Evolutionary conservation across 1,284 basidiomycete species (phyloP).

Genomic region (Malassezia yamatoensis): DNA sequence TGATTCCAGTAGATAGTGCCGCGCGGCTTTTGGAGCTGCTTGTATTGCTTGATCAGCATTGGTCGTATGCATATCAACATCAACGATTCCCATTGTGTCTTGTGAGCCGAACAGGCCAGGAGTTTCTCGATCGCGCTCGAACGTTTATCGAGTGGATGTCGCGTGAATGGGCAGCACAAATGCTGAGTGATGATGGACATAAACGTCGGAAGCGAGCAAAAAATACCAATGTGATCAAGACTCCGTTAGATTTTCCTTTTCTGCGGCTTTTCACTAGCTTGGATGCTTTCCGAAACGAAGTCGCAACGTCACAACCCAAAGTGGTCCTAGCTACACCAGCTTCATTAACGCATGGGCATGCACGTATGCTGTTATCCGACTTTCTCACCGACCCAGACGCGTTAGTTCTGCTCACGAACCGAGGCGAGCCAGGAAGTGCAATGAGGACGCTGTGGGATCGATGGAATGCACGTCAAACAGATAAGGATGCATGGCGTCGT

Average conservation of each 20-base stretch:
- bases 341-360: slow-evolving; percentile 83
- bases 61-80: slow-evolving; percentile 70
- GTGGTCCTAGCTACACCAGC: slow-evolving; percentile 85
- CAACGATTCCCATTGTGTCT: slow-evolving; percentile 61
- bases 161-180: slow-evolving; percentile 60
- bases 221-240: slow-evolving; percentile 10
- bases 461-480: slow-evolving; percentile 73
- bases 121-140: slow-evolving; percentile 85
- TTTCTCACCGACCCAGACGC: slow-evolving; percentile 64
- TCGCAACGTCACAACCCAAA: slow-evolving; percentile 66
- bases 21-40: slow-evolving; percentile 86
- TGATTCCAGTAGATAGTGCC: slow-evolving; percentile 86
- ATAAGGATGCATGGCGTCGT: slow-evolving; percentile 67
- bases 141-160: slow-evolving; percentile 99
- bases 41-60: slow-evolving; percentile 91
- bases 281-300: slow-evolving; percentile 66
- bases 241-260: slow-evolving; percentile 51
- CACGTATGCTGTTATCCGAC: slow-evolving; percentile 69
- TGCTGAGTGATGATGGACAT: slow-evolving; percentile 21
- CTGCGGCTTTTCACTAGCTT: slow-evolving; percentile 79
- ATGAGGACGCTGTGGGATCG: slow-evolving; percentile 67
- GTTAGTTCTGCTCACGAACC: slow-evolving; percentile 29
- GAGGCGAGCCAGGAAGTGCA: slow-evolving; percentile 67
- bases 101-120: slow-evolving; percentile 75
- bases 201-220: slow-evolving; percentile 14